Base-by-base conservation (phyloP, 2,329 filamentous ascomycete species). In the Epicoccum sorghinum region DNA sequence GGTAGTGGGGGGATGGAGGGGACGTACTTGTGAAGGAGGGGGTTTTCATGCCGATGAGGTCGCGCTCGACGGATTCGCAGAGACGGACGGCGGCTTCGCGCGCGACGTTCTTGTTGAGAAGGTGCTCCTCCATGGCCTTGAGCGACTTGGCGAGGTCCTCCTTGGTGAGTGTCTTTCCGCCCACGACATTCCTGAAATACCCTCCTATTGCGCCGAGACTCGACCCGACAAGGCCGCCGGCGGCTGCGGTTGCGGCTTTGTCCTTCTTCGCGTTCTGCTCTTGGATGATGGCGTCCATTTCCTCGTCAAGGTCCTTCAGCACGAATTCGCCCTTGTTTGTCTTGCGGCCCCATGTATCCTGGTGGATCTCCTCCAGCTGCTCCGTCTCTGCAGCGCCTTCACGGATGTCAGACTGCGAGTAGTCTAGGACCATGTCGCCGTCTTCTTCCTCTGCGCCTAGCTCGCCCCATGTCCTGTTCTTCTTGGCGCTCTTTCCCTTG, bases 31-130 rank as follows among this genome's bases (percentile, higher is more conserved):
- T 93, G 73, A 98, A 99, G 70, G 82, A 96, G 38, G 86, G 90
- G 0, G 95, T 99, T 79, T 93, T 97, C 64, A 93, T 88, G 25
- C 95, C 93, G 14, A 97, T 77, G 24, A 99, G 81, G 71, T 97
- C 93, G 66, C 89, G 88, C 74, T 97, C 90, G 6, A 99, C 93
- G 46, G 91, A 91, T 59, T 96, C 88, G 72, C 93, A 97, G 37
- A 99, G 80, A 47, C 95, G 89, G 29, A 96, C 84, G 1, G 93
- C 95, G 13, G 95, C 95, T 79, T 98, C 95, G 47, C 91, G 89
- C 0, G 95, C 95, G 25, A 99, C 93, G 68, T 99, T 99, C 81
- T 99, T 99, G 77, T 89, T 88, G 55, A 99, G 78, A 6, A 99
- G 81, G 73, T 98, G 93, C 52, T 96, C 91, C 72, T 97, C 91